phyloP scores from a whole-genome alignment of 768 basidiomycete genomes.

The Naganishia antarctica region DNA sequence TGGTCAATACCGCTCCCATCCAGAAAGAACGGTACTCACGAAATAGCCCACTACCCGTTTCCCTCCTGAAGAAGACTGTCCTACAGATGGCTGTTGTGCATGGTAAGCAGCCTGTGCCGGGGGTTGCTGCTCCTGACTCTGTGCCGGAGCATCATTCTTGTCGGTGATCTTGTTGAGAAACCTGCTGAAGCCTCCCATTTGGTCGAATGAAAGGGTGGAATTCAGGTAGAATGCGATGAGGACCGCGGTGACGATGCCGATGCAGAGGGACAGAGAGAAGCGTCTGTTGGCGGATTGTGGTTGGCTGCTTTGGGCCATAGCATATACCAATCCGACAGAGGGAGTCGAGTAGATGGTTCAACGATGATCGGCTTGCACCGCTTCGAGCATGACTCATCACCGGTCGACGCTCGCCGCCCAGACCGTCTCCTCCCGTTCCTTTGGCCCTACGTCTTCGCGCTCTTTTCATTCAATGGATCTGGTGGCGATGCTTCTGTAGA shows the following conservation, averaged over 20 bases:
- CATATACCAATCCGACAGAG: too few relatives aligned
- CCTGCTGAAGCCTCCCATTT: slow-evolving; percentile 11
- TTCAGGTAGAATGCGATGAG: slow-evolving; percentile 9
- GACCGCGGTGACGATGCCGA: slow-evolving; percentile 15
- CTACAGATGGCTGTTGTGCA: neutral
- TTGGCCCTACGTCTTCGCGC: too few relatives aligned
- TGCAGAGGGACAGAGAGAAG: neutral
- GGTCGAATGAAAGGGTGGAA: neutral
- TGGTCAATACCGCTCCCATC: neutral
- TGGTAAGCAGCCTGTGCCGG: neutral
- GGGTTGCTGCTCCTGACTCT: neutral
- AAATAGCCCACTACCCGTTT: slow-evolving; percentile 27
- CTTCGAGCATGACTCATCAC: too few relatives aligned
- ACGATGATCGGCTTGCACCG: too few relatives aligned
- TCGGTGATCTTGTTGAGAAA: slow-evolving; percentile 13
- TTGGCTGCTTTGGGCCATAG: too few relatives aligned
- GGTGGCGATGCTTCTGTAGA: too few relatives aligned
- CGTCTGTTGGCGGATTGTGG: neutral
- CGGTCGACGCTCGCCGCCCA: too few relatives aligned
- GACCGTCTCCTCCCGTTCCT: too few relatives aligned
- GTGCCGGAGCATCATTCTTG: neutral
- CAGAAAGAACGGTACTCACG: slow-evolving; percentile 18
- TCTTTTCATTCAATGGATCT: too few relatives aligned
- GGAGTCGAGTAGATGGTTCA: too few relatives aligned
- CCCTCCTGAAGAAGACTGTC: neutral